These are phyloP conservation scores for Colletotrichum truncatum DNA, from an alignment of 2,329 filamentous ascomycete species.

Conservation along the genomic window DNA sequence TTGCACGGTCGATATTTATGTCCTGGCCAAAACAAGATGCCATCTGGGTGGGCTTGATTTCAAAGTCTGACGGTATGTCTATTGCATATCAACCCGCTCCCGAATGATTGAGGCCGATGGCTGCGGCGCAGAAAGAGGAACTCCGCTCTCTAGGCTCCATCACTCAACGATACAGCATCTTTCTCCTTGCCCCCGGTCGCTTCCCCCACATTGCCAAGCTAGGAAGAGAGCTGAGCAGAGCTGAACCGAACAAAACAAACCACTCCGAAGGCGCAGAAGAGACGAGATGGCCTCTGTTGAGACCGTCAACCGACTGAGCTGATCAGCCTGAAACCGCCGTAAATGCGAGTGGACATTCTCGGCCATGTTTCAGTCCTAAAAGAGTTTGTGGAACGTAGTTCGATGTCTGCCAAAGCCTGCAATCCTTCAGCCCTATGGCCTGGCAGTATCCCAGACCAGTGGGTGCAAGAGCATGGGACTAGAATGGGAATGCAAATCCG, in stretches of 20 bases:
- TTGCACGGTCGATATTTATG: not conserved
- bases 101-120: not conserved
- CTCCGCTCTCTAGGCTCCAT: not conserved
- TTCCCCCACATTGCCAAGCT: not conserved
- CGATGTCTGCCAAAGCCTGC: constrained; percentile 1
- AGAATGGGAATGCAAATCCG: constrained; percentile 10
- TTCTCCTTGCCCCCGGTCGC: not conserved
- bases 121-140: constrained; percentile 12
- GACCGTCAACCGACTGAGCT: not conserved
- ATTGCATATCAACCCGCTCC: not conserved
- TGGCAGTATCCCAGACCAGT: not conserved
- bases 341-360: not conserved
- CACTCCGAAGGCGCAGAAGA: not conserved
- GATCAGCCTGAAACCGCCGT: not conserved
- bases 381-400: constrained; percentile 9
- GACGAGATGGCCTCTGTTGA: not conserved
- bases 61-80: constrained; percentile 17
- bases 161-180: not conserved
- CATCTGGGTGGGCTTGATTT: constrained; percentile 4
- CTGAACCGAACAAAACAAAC: not conserved
- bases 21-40: not conserved
- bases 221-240: not conserved
- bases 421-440: constrained; percentile 29
- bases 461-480: constrained; percentile 6
- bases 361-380: not conserved